These are phyloP conservation scores for Tetragonia tetragonoides DNA, from an alignment of 148 eudicot species.

Conservation along the genomic window DNA sequence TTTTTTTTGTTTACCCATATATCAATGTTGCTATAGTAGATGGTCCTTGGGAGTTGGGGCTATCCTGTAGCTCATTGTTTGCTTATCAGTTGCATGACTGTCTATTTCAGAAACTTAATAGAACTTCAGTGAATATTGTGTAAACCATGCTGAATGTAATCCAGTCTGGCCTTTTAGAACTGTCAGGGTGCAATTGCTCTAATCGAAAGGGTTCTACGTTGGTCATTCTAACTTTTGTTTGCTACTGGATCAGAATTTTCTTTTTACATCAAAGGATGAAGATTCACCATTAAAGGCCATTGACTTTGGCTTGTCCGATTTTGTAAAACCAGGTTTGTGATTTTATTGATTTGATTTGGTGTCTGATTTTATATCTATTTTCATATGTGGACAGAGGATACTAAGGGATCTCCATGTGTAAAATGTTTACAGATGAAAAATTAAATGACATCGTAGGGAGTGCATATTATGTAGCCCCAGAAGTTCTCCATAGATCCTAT, in stretches of 20 bases:
- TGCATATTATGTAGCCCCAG: constrained; percentile 97
- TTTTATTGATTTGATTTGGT: constrained; percentile 1
- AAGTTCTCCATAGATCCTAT: constrained; percentile 93
- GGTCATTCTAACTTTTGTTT: constrained; percentile 18
- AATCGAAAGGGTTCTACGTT: background rate
- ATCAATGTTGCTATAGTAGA: background rate
- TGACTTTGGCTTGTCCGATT: constrained; percentile 98
- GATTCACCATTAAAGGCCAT: constrained; percentile 79
- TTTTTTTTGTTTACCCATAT: background rate
- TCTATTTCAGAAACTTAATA: no score
- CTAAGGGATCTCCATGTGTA: background rate
- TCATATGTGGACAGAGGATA: constrained; percentile 10
- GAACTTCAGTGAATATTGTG: background rate
- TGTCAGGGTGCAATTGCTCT: background rate
- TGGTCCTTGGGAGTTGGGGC: background rate
- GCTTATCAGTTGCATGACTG: background rate
- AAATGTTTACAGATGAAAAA: constrained; percentile 62
- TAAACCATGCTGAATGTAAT: background rate
- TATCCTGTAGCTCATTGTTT: background rate
- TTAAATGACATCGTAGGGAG: constrained; percentile 98
- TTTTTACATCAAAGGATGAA: constrained; percentile 82
- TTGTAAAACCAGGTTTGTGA: constrained; percentile 88
- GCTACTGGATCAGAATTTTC: constrained; percentile 66
- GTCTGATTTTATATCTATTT: background rate
- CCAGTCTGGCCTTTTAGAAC: background rate